These are phyloP conservation scores for Paxillus ammoniavirescens DNA, from an alignment of 768 basidiomycete genomes.

Conservation along the genomic window DNA sequence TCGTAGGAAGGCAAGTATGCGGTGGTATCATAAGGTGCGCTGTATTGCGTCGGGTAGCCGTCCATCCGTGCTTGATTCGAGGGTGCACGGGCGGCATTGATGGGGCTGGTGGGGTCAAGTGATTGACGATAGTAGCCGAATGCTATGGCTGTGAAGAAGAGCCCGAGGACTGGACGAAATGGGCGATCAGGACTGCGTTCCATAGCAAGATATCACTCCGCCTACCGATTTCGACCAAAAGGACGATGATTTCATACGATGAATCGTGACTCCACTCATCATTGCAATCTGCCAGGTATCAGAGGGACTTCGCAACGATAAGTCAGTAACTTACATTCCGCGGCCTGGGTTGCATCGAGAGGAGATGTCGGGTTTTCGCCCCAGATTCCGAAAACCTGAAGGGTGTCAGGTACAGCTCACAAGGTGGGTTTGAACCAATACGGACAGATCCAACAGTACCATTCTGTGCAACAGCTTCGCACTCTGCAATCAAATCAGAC, in stretches of 20 bases:
- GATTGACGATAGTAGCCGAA: conserved; percentile 76
- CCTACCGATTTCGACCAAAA: conserved; percentile 61
- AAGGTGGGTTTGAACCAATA: background rate
- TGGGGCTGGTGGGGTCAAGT: conserved; percentile 61
- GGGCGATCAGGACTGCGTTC: background rate
- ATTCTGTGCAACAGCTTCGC: conserved; percentile 40
- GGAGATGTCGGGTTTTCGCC: conserved; percentile 38
- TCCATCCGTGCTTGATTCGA: conserved; percentile 35
- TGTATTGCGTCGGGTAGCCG: conserved; percentile 53
- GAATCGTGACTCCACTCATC: conserved; percentile 61
- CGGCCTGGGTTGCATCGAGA: conserved; percentile 40
- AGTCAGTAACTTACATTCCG: conserved; percentile 39
- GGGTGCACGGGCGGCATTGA: conserved; percentile 48
- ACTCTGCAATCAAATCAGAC: conserved; percentile 59
- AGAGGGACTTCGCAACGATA: background rate
- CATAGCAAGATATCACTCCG: background rate
- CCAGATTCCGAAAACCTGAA: conserved; percentile 52
- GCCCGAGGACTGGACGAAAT: conserved; percentile 45
- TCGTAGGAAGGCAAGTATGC: conserved; percentile 38
- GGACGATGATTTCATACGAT: conserved; percentile 63
- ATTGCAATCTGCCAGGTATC: conserved; percentile 53
- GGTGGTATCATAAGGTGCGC: conserved; percentile 48
- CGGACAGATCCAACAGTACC: conserved; percentile 34
- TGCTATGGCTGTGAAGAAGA: conserved; percentile 62
- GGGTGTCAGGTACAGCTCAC: conserved; percentile 11